Evolutionary conservation across 805 yeast species (phyloP), one percentile per base, ranked within the genome.

Genomic region (Barnettozyma sp.): DNA sequence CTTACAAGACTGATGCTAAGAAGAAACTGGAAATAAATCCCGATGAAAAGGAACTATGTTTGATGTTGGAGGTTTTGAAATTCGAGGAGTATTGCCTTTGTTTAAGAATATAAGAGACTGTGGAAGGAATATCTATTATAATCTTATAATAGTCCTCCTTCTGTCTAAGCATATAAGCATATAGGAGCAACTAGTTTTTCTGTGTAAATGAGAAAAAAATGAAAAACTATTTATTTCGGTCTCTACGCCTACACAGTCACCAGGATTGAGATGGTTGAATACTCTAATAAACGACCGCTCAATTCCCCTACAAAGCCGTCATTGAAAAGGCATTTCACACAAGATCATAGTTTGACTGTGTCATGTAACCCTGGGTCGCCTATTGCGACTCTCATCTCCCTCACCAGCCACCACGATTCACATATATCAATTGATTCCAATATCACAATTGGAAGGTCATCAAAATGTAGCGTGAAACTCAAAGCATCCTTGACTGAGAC

Each of bases 1-100:
- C 22, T 15, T 20, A 5, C 17, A 30, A 30, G 25, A 14, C 17
- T 5, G 21, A 14, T 21, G n/a, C 32, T 4, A 31, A 27, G 20
- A 18, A 14, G 22, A 28, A 22, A 12, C 12, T n/a, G 6, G 34
- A 30, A 5, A 10, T 36, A 6, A 15, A 25, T 5, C 11, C 31
- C 10, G 32, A 24, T 5, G 36, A 37, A 20, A 37, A 23, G 26
- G 52, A 43, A 14, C 36, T 51, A 27, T 46, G 44, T 36, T 45
- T 41, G 31, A 50, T 50, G 55, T 33, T 47, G 24, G 54, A 52
- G 30, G 56, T 53, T 11, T 26, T 50, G 15, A 38, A 42, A n/a
- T 41, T 49, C 22, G 54, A 46, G 10, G 54, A 47, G 12, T 49
- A 53, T 28, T 45, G 48, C 30, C 41, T 36, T 10, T 33, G 40